Percentiles rank a stretch among this genome's conserved stretches.
phyloP scores from a whole-genome alignment of 164 flowering plant genomes.

The Berberis vulgaris region DNA sequence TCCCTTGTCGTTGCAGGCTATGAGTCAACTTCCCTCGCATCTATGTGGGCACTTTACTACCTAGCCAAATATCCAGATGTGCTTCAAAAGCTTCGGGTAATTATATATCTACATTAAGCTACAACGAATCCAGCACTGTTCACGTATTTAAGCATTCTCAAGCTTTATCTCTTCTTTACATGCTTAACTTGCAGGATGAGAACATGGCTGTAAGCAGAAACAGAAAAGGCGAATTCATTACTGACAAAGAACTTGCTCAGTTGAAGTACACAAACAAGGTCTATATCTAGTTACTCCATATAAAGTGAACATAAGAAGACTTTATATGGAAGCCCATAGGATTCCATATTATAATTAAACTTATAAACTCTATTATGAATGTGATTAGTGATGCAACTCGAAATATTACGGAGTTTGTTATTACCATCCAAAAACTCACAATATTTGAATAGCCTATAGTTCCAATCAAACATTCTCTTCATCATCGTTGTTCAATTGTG shows the following conservation, averaged over 20 bases:
- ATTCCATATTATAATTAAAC: background rate
- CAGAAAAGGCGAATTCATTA: background rate
- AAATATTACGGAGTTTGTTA: no score
- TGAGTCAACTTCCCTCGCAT: constrained; percentile 34
- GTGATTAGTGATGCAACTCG: no score
- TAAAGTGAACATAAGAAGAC: no score
- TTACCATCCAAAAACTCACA: no score
- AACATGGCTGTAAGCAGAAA: background rate
- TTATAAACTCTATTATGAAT: background rate
- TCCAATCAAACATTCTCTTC: no score
- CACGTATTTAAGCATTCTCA: background rate
- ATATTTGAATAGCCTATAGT: no score
- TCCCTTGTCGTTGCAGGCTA: constrained; percentile 40
- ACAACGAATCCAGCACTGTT: background rate
- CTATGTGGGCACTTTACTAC: constrained; percentile 47
- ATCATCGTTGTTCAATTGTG: background rate
- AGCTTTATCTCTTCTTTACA: background rate
- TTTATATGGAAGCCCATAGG: background rate
- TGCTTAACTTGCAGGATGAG: background rate
- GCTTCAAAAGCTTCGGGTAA: constrained; percentile 37
- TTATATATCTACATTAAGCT: background rate
- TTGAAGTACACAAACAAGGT: constrained; percentile 5
- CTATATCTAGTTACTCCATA: background rate
- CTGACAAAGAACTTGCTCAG: background rate
- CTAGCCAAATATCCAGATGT: constrained; percentile 46